A percentile compares a stretch with the other conserved stretches of the same genome.
Conservation (phyloP, 495 filamentous ascomycete genomes). For the Podospora bellae-mahoneyi region DNA sequence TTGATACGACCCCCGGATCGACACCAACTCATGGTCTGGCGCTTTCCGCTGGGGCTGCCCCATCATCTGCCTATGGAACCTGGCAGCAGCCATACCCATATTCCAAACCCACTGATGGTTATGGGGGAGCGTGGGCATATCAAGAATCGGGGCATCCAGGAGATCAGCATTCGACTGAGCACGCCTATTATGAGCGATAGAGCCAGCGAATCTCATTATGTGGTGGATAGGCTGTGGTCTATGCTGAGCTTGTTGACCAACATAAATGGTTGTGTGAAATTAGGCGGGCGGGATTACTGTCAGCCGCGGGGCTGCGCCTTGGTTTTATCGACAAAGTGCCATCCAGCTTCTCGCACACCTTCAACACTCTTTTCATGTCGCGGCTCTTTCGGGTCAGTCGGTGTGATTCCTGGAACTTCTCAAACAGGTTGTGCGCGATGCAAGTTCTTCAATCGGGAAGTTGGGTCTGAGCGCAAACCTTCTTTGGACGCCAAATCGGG, state of each 20-base stretch:
- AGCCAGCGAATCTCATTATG: not conserved
- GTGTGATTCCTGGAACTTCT: constrained; percentile 18
- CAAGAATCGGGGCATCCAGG: constrained; percentile 35
- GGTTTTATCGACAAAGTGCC: not conserved
- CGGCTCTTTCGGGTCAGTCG: constrained; percentile 9
- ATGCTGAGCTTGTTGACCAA: not conserved
- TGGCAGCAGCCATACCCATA: constrained; percentile 48
- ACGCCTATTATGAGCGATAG: constrained; percentile 35
- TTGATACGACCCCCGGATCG: constrained; percentile 38
- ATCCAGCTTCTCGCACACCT: not conserved
- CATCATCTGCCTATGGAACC: constrained; percentile 38
- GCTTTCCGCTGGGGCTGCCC: constrained; percentile 42
- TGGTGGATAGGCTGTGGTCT: not conserved
- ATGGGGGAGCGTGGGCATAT: constrained; percentile 38
- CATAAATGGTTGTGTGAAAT: not conserved
- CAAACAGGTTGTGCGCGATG: constrained; percentile 21
- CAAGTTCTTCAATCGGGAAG: constrained; percentile 28
- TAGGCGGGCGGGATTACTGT: not conserved
- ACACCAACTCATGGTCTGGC: constrained; percentile 34
- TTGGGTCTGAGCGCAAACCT: constrained; percentile 31
- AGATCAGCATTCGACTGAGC: constrained; percentile 31
- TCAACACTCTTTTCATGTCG: not conserved
- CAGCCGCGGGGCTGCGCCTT: not conserved
- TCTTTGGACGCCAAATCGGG: constrained; percentile 25
- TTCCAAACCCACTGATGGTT: constrained; percentile 36